These are phyloP conservation scores for Platismatia glauca DNA, from an alignment of 495 filamentous ascomycete species.

Conservation along the genomic window DNA sequence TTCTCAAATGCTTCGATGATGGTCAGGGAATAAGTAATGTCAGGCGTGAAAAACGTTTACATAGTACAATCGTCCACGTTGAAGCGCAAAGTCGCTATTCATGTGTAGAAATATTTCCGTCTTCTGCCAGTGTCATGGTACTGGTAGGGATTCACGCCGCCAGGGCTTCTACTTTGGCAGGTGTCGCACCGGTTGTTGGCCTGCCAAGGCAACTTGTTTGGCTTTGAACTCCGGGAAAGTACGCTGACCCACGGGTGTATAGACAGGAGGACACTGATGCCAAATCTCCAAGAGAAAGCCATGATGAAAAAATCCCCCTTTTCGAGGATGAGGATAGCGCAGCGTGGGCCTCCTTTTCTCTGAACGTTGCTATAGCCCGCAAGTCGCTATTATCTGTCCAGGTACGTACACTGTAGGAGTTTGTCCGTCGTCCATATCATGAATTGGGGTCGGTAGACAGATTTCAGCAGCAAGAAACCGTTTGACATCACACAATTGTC, in stretches of 20 bases:
- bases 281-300: not conserved
- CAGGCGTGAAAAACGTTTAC: not conserved
- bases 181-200: not conserved
- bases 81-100: not conserved
- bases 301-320: conserved; percentile 16
- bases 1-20: not conserved
- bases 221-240: not conserved
- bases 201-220: not conserved
- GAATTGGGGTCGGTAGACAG: not conserved
- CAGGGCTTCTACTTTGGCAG: not conserved
- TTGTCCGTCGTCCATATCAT: not conserved
- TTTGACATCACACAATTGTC: not conserved
- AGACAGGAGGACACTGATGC: not conserved
- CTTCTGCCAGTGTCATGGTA: not conserved
- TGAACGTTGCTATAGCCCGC: conserved; percentile 45
- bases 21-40: not conserved
- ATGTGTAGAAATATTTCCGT: not conserved
- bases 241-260: not conserved
- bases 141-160: not conserved
- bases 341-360: conserved; percentile 52
- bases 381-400: conserved; percentile 44
- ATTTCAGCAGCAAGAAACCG: not conserved
- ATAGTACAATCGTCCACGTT: not conserved
- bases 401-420: not conserved
- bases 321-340: conserved; percentile 30